phyloP scores from a whole-genome alignment of 2,329 filamentous ascomycete species.

The Diaporthe vexans region DNA sequence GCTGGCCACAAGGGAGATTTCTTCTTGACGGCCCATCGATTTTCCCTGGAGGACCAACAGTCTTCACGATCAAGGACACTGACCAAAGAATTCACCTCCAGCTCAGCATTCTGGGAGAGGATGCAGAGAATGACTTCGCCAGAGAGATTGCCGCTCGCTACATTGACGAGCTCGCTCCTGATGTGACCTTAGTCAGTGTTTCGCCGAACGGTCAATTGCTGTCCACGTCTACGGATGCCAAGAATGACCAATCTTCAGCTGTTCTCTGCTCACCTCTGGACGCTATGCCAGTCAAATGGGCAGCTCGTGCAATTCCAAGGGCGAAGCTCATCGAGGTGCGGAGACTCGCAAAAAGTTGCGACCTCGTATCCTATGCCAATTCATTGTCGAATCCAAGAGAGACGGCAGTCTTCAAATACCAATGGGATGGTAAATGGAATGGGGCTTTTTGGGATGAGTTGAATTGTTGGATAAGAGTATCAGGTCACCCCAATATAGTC shows the following conservation, averaged over 20 bases:
- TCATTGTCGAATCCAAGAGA: not conserved
- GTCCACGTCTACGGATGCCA: not conserved
- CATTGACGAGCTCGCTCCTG: not conserved
- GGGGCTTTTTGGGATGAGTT: conserved; percentile 4
- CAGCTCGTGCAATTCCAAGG: not conserved
- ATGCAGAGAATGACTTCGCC: not conserved
- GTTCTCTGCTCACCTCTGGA: not conserved
- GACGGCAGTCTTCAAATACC: conserved; percentile 18
- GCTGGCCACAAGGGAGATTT: not conserved
- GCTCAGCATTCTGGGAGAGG: not conserved
- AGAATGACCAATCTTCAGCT: not conserved
- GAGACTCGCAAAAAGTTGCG: not conserved
- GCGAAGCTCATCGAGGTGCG: not conserved
- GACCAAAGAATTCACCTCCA: not conserved
- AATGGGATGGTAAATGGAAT: not conserved
- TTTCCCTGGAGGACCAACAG: not conserved
- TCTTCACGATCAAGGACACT: not conserved
- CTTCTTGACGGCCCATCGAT: too few species aligned
- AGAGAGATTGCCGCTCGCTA: not conserved
- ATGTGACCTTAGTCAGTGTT: not conserved
- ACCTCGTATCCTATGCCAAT: not conserved
- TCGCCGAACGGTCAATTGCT: not conserved
- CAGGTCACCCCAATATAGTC: not conserved
- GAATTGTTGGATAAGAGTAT: conserved; percentile 12
- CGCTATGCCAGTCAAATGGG: not conserved